Percentiles rank a stretch among this genome's conserved stretches.
Evolutionary conservation across 2,329 filamentous ascomycete genomes (phyloP).

Genomic region (Claviceps africana): DNA sequence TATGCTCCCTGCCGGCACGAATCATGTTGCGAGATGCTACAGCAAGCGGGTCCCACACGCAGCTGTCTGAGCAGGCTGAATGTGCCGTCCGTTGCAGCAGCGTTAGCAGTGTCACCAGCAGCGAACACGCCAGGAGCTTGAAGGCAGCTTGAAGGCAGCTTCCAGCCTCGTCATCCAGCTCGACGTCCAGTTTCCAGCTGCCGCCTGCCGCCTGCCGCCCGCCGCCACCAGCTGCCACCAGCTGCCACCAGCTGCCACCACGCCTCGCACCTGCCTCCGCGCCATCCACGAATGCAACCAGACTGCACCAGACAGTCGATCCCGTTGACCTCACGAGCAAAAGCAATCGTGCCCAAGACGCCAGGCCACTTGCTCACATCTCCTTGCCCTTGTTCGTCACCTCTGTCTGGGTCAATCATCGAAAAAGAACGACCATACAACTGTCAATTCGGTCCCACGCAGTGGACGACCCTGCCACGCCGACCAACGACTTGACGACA

Average conservation of each 20-base stretch:
- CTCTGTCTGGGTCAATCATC: not conserved
- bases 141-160: slow-evolving; percentile 28
- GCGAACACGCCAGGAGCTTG: not conserved
- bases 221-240: not conserved
- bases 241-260: not conserved
- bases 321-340: too few relatives aligned
- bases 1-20: not conserved
- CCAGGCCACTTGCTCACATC: slow-evolving; percentile 3
- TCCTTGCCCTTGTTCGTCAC: not conserved
- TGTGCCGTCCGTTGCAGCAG: not conserved
- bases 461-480: not conserved
- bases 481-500: not conserved
- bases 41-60: not conserved
- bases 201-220: not conserved
- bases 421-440: not conserved
- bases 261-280: not conserved
- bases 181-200: slow-evolving; percentile 8
- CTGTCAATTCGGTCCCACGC: slow-evolving; percentile 2
- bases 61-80: too few relatives aligned
- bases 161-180: slow-evolving; percentile 41
- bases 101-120: not conserved
- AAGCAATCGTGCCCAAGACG: too few relatives aligned
- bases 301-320: too few relatives aligned
- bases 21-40: not conserved
- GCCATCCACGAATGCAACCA: too few relatives aligned